Base-by-base conservation (phyloP, 176 grass and related monocot genomes). In the Juncus inflexus region DNA sequence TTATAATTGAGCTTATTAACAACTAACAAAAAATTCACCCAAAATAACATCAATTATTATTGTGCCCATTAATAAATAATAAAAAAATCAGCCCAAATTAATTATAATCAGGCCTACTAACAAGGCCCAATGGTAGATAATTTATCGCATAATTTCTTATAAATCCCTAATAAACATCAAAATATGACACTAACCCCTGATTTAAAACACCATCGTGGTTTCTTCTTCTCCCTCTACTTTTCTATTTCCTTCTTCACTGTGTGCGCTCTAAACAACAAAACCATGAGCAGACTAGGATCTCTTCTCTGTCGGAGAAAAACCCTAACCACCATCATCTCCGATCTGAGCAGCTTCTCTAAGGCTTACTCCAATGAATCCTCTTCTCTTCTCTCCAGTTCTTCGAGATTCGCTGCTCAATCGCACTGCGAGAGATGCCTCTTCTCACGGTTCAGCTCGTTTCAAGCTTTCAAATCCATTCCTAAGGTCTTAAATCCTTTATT, bases 291-390 rank as follows among this genome's bases (percentile, higher is more conserved):
- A 59, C 52, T 71, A 3, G 87, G 72, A 67, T 72, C 82, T 63
- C 84, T 96, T 35, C 71, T 96, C 28, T 87, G 92, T 45, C 77
- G 87, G 66, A 70, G 70, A 37, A 89, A 69, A 76, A 55, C 70
- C 64, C 62, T 78, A 41, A 63, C 55, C 7, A 62, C 55, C 7
- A 62, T 72, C 2, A 61, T 77, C 43, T 55, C 80, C 4, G 74
- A 77, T 4, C 51, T 83, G 4, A 73, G 15, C 61, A 47, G 61
- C 14, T 73, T 76, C 4, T 37, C 80, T 49, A 77, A 60, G 45
- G 42, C 19, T 28, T 45, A 65, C 64, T 28, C 28, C 7, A 64
- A 55, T 72, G 74, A 72, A 11, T 45, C 59, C 9, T 2, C 50
- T 42, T 11, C 67, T 83, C 41, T 58, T 62, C 65, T 52, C 38